Conservation (phyloP, 495 filamentous ascomycete genomes). For the Penicillium fimorum region DNA sequence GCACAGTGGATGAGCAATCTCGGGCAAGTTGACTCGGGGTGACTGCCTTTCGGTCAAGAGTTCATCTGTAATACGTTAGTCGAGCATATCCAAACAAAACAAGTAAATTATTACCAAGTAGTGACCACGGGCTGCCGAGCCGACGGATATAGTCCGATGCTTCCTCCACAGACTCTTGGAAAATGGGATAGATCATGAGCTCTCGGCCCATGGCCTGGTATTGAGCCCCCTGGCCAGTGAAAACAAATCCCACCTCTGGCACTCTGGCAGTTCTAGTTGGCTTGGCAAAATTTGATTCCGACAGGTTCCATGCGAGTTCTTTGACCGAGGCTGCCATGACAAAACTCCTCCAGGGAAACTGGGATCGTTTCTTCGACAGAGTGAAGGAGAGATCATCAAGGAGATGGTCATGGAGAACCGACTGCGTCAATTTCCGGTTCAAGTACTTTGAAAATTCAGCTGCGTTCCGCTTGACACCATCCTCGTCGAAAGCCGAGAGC, state of each 20-base stretch:
- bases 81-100: slow-evolving; percentile 22
- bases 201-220: slow-evolving; percentile 34
- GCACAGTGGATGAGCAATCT: slow-evolving; percentile 39
- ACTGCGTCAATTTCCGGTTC: neutral
- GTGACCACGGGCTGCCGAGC: slow-evolving; percentile 32
- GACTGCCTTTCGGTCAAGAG: slow-evolving; percentile 16
- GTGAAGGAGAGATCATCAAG: slow-evolving; percentile 30
- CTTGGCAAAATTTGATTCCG: slow-evolving; percentile 18
- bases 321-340: slow-evolving; percentile 21
- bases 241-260: slow-evolving; percentile 26
- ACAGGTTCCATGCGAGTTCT: slow-evolving; percentile 24
- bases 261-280: slow-evolving; percentile 11
- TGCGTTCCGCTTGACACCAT: slow-evolving; percentile 29
- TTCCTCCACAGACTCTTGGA: slow-evolving; percentile 24
- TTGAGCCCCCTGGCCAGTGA: slow-evolving; percentile 41
- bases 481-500: slow-evolving; percentile 32
- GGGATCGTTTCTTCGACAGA: slow-evolving; percentile 21
- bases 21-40: slow-evolving; percentile 27
- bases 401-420: slow-evolving; percentile 8
- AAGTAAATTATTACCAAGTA: slow-evolving; percentile 25
- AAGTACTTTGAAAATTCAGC: slow-evolving; percentile 24
- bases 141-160: slow-evolving; percentile 25
- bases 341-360: slow-evolving; percentile 29
- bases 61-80: slow-evolving; percentile 18
- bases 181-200: slow-evolving; percentile 29